Evolutionary conservation across 2,329 filamentous ascomycete genomes (phyloP), one percentile per base, ranked within the genome.

Genomic region (Colletotrichum chlorophyti): DNA sequence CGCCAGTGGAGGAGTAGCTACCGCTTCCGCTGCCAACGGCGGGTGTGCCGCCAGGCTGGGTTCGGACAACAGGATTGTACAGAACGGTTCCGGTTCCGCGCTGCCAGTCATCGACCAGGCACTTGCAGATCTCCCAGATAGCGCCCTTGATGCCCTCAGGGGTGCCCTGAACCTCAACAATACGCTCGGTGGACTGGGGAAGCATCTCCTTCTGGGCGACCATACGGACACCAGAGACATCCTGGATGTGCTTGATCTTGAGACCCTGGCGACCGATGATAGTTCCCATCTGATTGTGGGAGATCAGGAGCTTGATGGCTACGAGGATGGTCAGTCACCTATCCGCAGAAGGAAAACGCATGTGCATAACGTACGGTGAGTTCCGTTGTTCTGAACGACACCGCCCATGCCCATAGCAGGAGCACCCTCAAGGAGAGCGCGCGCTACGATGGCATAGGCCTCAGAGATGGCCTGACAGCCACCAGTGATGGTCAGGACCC

Each of bases 131-230:
- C 75, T 99, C 95, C 95, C 95, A 98, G 53, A 97, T 84, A 63
- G 95, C 94, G 72, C 93, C 93, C 77, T 97, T 93, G 68, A 99
- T 96, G 60, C 94, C 93, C 53, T 96, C 93, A 14, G 95, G 93
- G 15, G 90, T 94, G 66, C 95, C 95, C 74, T 97, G 93, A 41
- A 99, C 90, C 73, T 99, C 95, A 64, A 99, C 95, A 68, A 99
- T 93, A 64, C 95, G 90, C 81, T 99, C 95, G 29, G 95, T 99
- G 6, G 95, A 99, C 76, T 99, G 95, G 31, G 95, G 95, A 7
- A 99, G 88, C 95, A 99, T 99, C 71, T 99, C 95, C 79, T 99
- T 99, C 77, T 99, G 95, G 35, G 95, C 95, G 45, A 99, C 93
- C 95, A 99, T 99, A 72, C 95, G 93, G 58, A 98, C 95, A 64